These are phyloP conservation scores for Naganishia liquefaciens DNA, from an alignment of 1,284 basidiomycete genomes.

Conservation along the genomic window DNA sequence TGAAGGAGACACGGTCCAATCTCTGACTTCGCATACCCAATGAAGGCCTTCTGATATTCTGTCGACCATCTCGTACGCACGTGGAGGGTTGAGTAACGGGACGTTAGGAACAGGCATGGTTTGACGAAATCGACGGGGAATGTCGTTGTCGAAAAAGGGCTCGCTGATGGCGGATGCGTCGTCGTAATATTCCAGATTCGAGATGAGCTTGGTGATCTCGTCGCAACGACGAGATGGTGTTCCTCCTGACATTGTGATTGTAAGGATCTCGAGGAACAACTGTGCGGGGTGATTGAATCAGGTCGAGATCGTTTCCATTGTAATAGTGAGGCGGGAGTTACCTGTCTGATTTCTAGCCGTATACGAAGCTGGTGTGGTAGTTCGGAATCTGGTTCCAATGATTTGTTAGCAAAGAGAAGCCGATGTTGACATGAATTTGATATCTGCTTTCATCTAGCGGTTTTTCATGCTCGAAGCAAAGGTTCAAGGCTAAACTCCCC, in stretches of 20 bases:
- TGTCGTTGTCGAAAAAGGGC: constrained; percentile 17
- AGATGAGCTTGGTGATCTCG: not conserved
- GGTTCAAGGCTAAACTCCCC: too few species aligned
- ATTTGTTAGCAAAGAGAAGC: too few species aligned
- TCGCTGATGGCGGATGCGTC: not conserved
- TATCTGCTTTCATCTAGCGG: not conserved
- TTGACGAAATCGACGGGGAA: constrained; percentile 17
- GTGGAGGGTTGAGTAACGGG: not conserved
- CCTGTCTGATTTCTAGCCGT: constrained; percentile 17
- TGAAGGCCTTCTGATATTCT: not conserved
- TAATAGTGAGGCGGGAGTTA: not conserved
- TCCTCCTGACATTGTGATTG: constrained; percentile 7
- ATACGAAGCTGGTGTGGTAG: constrained; percentile 8
- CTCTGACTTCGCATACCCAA: not conserved
- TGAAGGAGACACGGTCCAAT: not conserved
- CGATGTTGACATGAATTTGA: not conserved
- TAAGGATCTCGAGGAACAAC: constrained; percentile 2
- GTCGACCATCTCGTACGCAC: not conserved
- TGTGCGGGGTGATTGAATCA: not conserved
- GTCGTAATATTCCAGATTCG: not conserved
- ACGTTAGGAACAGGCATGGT: constrained; percentile 22
- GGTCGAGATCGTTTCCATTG: not conserved
- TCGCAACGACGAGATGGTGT: not conserved
- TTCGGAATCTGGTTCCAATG: not conserved
- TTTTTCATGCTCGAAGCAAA: not conserved